Evolutionary conservation across 2,329 filamentous ascomycete species (phyloP).

Genomic region (Fusarium citri): DNA sequence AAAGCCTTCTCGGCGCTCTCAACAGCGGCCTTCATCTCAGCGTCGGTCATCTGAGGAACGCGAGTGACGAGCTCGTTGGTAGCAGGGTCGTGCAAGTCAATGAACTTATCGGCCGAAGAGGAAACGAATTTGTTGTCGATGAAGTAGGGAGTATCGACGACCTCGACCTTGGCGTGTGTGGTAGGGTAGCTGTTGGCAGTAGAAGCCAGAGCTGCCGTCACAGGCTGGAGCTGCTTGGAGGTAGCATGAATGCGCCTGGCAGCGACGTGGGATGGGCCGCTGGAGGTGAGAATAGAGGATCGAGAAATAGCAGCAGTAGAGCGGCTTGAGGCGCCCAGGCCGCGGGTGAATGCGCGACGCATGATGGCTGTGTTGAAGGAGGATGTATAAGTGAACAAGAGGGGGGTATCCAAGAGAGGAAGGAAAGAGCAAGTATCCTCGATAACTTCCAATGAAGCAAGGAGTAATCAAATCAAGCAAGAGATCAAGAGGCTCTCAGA

Average conservation of each 20-base stretch:
- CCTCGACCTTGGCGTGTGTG: conserved; percentile 76
- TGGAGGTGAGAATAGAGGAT: conserved; percentile 50
- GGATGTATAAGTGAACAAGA: neutral
- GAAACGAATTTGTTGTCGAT: conserved; percentile 81
- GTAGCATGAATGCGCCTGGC: conserved; percentile 68
- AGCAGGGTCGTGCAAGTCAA: conserved; percentile 84
- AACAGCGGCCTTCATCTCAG: conserved; percentile 79
- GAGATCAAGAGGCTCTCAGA: conserved; percentile 19
- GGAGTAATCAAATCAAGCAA: conserved; percentile 12
- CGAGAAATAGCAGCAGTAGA: conserved; percentile 44
- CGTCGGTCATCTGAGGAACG: conserved; percentile 83
- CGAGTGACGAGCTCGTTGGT: conserved; percentile 88
- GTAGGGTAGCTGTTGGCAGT: conserved; percentile 73
- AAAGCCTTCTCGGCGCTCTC: conserved; percentile 82
- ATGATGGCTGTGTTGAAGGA: conserved; percentile 49
- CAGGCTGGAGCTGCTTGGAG: conserved; percentile 62
- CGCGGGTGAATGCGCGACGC: conserved; percentile 60
- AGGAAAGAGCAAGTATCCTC: conserved; percentile 21
- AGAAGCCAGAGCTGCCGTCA: conserved; percentile 64
- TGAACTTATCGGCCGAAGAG: conserved; percentile 77
- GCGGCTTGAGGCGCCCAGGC: conserved; percentile 52
- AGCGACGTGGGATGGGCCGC: conserved; percentile 53
- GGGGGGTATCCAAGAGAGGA: neutral
- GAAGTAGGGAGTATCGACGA: conserved; percentile 82
- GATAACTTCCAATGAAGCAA: conserved; percentile 28